These are phyloP conservation scores for Gentiana straminea DNA, from an alignment of 257 asterid species.

Conservation along the genomic window DNA sequence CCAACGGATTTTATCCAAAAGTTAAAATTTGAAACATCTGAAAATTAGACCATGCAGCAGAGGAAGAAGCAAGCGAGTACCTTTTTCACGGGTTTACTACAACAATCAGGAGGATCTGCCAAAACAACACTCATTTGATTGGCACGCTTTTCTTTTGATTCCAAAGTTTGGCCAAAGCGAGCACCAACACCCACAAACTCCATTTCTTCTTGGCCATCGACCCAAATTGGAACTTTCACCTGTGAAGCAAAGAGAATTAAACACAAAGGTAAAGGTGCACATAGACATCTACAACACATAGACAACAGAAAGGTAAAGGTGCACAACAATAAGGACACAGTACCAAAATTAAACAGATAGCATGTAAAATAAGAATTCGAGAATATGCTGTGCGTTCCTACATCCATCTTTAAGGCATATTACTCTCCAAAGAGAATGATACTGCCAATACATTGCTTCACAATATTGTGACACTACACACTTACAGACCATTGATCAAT, in stretches of 20 bases:
- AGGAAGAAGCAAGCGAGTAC: conserved; percentile 24
- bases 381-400: too few species aligned
- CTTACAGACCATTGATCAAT: too few species aligned
- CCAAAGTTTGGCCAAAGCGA: conserved; percentile 86
- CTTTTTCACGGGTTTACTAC: conserved; percentile 68
- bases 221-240: conserved; percentile 93
- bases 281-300: too few species aligned
- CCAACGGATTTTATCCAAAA: conserved; percentile 4
- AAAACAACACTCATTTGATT: conserved; percentile 60
- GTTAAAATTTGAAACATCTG: conserved; percentile 8
- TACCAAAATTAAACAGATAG: too few species aligned
- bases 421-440: too few species aligned
- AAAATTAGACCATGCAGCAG: neutral
- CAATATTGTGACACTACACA: too few species aligned
- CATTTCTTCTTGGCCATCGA: conserved; percentile 53
- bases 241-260: conserved; percentile 18
- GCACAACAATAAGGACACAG: too few species aligned
- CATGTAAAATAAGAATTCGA: too few species aligned
- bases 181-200: conserved; percentile 98
- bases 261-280: neutral
- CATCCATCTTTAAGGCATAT: too few species aligned
- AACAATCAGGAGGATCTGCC: conserved; percentile 93
- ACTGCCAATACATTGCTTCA: too few species aligned
- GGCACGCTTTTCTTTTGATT: conserved; percentile 94
- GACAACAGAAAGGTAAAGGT: too few species aligned